A percentile compares a stretch with the other conserved stretches of the same genome.
These are phyloP conservation scores for Xylaria sp. DNA, from an alignment of 2,329 filamentous ascomycete genomes.

Conservation along the genomic window DNA sequence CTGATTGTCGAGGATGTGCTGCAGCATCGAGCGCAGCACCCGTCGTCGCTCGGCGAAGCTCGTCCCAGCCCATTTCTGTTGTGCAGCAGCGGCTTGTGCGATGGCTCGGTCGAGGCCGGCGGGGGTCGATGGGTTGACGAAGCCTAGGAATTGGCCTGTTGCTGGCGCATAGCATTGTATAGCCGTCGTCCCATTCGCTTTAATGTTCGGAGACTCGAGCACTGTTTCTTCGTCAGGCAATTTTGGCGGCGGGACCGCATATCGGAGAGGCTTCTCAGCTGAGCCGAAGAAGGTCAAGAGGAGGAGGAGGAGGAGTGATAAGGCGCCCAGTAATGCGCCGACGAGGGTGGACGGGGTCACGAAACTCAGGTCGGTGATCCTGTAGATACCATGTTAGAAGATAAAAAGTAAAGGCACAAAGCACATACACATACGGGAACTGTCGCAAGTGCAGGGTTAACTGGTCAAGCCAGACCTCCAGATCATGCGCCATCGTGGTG, in stretches of 20 bases:
- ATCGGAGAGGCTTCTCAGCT: slow-evolving; percentile 60
- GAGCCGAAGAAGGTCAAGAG: slow-evolving; percentile 40
- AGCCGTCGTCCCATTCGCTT: slow-evolving; percentile 70
- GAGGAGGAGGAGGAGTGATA: slow-evolving; percentile 40
- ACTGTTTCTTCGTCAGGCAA: slow-evolving; percentile 66
- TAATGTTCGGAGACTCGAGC: slow-evolving; percentile 69
- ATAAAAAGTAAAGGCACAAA: slow-evolving; percentile 1
- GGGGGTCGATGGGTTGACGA: slow-evolving; percentile 78
- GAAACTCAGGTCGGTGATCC: slow-evolving; percentile 38
- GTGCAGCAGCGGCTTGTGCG: slow-evolving; percentile 76
- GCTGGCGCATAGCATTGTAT: slow-evolving; percentile 91
- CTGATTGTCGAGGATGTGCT: slow-evolving; percentile 87
- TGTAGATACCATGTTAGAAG: slow-evolving; percentile 31
- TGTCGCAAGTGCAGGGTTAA: slow-evolving; percentile 41
- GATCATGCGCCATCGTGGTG: slow-evolving; percentile 42
- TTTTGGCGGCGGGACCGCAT: slow-evolving; percentile 70
- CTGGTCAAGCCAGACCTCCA: slow-evolving; percentile 43
- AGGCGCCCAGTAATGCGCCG: slow-evolving; percentile 37
- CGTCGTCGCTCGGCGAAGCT: slow-evolving; percentile 79
- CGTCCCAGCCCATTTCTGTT: slow-evolving; percentile 80
- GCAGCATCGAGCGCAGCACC: slow-evolving; percentile 83
- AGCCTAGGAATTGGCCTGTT: slow-evolving; percentile 83
- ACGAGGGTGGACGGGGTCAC: slow-evolving; percentile 33
- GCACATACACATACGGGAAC: slow-evolving; percentile 49
- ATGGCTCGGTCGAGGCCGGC: slow-evolving; percentile 83